Conservation (phyloP, 129 eudicot species). For the Flaveria brownii region DNA sequence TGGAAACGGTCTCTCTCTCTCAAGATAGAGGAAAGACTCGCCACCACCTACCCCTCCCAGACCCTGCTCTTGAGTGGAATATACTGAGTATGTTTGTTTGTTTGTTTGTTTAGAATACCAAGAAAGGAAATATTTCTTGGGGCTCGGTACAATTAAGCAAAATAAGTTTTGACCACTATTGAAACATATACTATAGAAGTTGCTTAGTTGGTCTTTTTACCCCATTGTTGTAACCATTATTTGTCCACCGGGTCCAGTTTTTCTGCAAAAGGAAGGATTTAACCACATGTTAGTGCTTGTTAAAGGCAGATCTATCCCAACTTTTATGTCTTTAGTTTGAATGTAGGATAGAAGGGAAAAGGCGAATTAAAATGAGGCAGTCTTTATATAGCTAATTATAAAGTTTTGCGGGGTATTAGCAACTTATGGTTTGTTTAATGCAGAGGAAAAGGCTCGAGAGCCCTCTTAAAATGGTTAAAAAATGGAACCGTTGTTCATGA, state of each 20-base stretch:
- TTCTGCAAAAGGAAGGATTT: neutral
- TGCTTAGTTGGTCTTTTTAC: neutral
- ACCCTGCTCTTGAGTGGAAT: too few relatives aligned
- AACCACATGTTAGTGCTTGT: neutral
- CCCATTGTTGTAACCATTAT: neutral
- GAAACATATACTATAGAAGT: conserved; percentile 2
- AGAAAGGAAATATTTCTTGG: neutral
- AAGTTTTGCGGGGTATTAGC: neutral
- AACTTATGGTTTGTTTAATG: conserved; percentile 30
- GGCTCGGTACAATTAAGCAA: neutral
- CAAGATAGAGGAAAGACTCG: too few relatives aligned
- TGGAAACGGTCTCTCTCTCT: too few relatives aligned
- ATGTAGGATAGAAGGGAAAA: conserved; percentile 13
- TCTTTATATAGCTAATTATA: neutral
- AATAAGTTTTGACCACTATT: neutral
- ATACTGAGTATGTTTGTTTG: too few relatives aligned
- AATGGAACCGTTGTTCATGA: conserved; percentile 83
- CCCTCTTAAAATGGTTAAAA: conserved; percentile 71
- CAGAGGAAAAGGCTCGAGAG: conserved; percentile 95
- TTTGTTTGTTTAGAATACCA: neutral
- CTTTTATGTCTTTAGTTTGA: neutral
- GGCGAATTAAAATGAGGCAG: neutral
- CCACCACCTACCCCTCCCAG: too few relatives aligned
- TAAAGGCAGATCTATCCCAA: neutral
- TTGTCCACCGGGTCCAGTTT: neutral